Evolutionary conservation across 129 eudicot species (phyloP).

Genomic region (Calendula officinalis): DNA sequence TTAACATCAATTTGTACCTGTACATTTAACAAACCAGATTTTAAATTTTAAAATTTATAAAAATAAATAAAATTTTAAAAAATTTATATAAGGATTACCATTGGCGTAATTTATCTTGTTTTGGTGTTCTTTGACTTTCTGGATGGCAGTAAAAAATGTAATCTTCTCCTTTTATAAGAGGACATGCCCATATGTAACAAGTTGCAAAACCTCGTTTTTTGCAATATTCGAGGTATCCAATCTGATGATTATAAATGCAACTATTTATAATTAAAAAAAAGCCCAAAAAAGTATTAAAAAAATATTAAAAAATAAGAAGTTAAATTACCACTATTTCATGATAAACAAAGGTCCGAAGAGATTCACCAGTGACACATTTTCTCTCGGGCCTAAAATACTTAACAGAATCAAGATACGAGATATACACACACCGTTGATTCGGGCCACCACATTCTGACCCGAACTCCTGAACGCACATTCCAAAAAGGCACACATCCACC

Average conservation of each 20-base stretch:
- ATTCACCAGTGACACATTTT: conserved; percentile 54
- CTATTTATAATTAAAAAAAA: neutral
- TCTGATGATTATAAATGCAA: conserved; percentile 40
- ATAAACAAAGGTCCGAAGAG: conserved; percentile 91
- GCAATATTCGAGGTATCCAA: conserved; percentile 93
- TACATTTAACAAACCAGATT: conserved; percentile 1
- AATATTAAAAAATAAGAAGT: too few relatives aligned
- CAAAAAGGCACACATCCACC: conserved; percentile 85
- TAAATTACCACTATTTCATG: conserved; percentile 74
- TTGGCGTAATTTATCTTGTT: conserved; percentile 61
- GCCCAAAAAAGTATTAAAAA: neutral
- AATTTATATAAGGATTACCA: conserved; percentile 45
- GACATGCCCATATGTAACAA: conserved; percentile 97
- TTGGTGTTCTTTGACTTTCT: conserved; percentile 72
- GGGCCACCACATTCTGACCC: conserved; percentile 80
- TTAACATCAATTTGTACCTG: conserved; percentile 81
- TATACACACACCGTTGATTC: conserved; percentile 71
- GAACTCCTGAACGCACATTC: conserved; percentile 90
- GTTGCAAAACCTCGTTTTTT: conserved; percentile 73
- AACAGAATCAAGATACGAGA: conserved; percentile 88
- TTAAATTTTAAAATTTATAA: neutral
- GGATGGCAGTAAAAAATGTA: conserved; percentile 90
- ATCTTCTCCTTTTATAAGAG: conserved; percentile 81
- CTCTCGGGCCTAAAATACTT: conserved; percentile 80
- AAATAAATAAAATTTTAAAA: neutral